Evolutionary conservation across 2,329 filamentous ascomycete species (phyloP).

Genomic region (Plectosphaerella sp.): DNA sequence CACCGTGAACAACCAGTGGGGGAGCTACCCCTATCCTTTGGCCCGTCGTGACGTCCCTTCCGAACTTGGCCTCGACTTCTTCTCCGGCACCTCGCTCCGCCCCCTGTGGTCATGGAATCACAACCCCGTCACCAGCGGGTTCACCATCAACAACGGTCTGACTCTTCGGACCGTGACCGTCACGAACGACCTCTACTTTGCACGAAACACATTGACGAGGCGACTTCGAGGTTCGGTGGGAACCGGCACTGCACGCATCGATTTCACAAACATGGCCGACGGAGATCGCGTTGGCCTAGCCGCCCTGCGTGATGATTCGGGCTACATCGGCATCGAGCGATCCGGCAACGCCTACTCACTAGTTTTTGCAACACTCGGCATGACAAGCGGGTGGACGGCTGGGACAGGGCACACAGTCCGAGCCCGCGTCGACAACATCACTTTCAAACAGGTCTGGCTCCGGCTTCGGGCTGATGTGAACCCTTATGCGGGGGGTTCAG

Average conservation of each 20-base stretch:
- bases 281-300: conserved; percentile 46
- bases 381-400: background rate
- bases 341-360: conserved; percentile 21
- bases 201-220: conserved; percentile 41
- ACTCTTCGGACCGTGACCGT: conserved; percentile 42
- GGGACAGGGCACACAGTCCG: background rate
- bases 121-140: conserved; percentile 33
- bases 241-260: conserved; percentile 40
- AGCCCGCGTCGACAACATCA: background rate
- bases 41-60: background rate
- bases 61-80: conserved; percentile 10
- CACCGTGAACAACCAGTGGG: conserved; percentile 38
- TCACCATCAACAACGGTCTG: conserved; percentile 31
- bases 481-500: conserved; percentile 8
- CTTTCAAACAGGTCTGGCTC: conserved; percentile 12
- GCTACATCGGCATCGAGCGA: conserved; percentile 43
- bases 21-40: conserved; percentile 30
- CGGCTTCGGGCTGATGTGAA: conserved; percentile 14
- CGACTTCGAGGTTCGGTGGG: conserved; percentile 38
- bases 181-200: conserved; percentile 42
- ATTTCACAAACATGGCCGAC: conserved; percentile 38
- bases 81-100: conserved; percentile 28
- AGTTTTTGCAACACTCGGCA: conserved; percentile 3
- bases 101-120: conserved; percentile 57
- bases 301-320: conserved; percentile 43